Conservation (phyloP, 257 asterid species). For the Penstemon newberryi region DNA sequence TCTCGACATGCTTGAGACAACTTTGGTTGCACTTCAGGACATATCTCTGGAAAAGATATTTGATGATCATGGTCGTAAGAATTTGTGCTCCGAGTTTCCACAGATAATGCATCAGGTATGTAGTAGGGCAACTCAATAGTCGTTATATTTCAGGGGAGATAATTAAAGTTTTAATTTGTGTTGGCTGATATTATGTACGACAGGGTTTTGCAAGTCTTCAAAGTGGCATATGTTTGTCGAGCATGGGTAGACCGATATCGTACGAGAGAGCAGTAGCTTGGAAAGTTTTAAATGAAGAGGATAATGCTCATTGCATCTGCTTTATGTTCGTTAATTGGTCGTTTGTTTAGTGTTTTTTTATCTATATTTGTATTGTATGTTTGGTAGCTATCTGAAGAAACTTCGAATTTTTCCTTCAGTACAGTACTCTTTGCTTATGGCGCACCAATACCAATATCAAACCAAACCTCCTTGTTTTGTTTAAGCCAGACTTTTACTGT, state of each 20-base stretch:
- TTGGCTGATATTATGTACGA: not conserved
- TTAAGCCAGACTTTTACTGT: conserved; percentile 20
- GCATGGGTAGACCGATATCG: conserved; percentile 90
- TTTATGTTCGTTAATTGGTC: conserved; percentile 87
- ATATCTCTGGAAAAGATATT: conserved; percentile 80
- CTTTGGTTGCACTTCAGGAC: conserved; percentile 83
- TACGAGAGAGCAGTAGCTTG: conserved; percentile 84
- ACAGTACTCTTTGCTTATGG: conserved; percentile 21
- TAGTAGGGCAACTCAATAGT: too few species aligned
- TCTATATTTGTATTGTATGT: not conserved
- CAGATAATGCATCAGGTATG: conserved; percentile 85
- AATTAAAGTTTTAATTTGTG: not conserved
- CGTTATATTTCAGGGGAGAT: not conserved
- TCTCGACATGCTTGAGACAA: conserved; percentile 92
- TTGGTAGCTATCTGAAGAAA: not conserved
- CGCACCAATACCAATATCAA: not conserved
- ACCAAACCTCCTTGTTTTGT: conserved; percentile 24
- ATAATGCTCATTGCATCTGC: conserved; percentile 70
- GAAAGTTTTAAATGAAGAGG: conserved; percentile 82
- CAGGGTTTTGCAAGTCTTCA: conserved; percentile 81
- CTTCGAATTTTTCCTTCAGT: not conserved
- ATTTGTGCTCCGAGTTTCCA: conserved; percentile 70
- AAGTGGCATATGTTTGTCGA: conserved; percentile 82
- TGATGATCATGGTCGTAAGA: conserved; percentile 83
- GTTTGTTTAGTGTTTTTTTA: conserved; percentile 45